Evolutionary conservation across 2,329 filamentous ascomycete species (phyloP).

Genomic region (Epichloe amarillans): DNA sequence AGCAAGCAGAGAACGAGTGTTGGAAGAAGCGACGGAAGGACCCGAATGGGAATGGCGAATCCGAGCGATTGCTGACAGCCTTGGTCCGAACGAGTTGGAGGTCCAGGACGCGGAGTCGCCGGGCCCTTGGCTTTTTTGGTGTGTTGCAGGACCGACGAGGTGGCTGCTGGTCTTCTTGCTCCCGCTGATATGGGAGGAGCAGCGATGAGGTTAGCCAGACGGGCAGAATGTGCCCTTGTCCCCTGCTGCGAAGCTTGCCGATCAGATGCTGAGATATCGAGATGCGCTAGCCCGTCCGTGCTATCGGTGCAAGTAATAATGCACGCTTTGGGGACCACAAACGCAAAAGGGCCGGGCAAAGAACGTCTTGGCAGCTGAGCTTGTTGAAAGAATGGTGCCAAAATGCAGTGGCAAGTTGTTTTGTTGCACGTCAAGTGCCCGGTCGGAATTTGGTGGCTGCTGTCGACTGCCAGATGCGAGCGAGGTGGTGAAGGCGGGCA

Average conservation of each 20-base stretch:
- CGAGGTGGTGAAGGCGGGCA: not conserved
- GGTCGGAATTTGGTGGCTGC: not conserved
- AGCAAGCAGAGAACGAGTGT: not conserved
- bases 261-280: not conserved
- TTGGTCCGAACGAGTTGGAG: not conserved
- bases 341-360: not conserved
- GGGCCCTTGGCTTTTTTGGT: not conserved
- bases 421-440: not conserved
- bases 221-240: not conserved
- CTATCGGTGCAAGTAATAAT: not conserved
- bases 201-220: not conserved
- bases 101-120: conserved; percentile 5
- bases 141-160: not conserved
- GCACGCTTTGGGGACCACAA: not conserved
- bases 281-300: not conserved
- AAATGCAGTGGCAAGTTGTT: too few species aligned
- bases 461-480: conserved; percentile 1
- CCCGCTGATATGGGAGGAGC: not conserved
- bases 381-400: not conserved
- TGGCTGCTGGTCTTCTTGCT: not conserved
- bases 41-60: not conserved
- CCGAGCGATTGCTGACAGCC: not conserved
- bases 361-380: not conserved
- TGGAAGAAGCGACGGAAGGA: not conserved
- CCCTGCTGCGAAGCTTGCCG: not conserved